Base-by-base conservation (phyloP, 495 filamentous ascomycete species). In the Tuber indicum region DNA sequence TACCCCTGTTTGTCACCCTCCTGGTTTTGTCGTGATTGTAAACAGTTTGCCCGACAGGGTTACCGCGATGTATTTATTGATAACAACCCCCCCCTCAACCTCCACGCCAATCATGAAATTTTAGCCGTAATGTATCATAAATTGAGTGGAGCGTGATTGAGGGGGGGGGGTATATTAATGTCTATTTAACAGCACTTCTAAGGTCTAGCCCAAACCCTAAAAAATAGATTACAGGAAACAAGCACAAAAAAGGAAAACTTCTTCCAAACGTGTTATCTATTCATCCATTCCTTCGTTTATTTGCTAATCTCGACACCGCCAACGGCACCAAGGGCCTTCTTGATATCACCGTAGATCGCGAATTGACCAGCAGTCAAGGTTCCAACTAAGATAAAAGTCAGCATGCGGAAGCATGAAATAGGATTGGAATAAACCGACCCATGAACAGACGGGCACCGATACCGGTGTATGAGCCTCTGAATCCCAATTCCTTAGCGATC, bases 381-480 rank as follows among this genome's bases (percentile, higher is more conserved):
- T 82, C 92, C 91, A 73, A 92, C 90, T 80, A 36, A 62, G 19
- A 52, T 80, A 74, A 76, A 78, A n/a, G 85, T 85, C 80, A 47
- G 10, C 14, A 17, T 8, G 26, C 42, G 23, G 17, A n/a, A 70
- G 44, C 26, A 23, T 45, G 7, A 23, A 26, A 26, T 71, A 23
- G 45, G 26, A 17, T 66, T 17, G 44, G 39, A 17, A 44, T 43
- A 70, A 52, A 80, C 78, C 74, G 74, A 80, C 78, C 78, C 89
- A 93, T 92, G 89, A 97, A 94, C 76, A 97, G 88, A 89, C 94
- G 91, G 81, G 96, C 94, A 83, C 94, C 94, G 84, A 99, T 93
- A 90, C 96, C 96, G 79, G 89, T 88, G 87, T 92, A 99, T 58
- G 90, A 92, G 84, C 96, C 96, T 78, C 89, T 89, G 82, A 99